phyloP scores from a whole-genome alignment of 2,329 filamentous ascomycete species.

The Claviceps maximensis region DNA sequence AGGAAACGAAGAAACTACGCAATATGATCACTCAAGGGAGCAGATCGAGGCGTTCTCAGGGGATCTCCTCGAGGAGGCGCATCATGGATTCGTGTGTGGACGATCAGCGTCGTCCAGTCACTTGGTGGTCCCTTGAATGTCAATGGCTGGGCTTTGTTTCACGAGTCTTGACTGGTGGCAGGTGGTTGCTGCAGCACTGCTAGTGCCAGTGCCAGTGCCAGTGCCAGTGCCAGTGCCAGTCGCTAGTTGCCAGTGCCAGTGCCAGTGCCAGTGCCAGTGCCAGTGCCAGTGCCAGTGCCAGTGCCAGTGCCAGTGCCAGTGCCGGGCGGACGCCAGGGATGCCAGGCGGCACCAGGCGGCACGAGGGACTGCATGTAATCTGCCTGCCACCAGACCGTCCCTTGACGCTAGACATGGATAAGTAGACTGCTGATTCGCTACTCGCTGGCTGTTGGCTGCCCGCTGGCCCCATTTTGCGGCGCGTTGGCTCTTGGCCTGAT shows the following conservation, averaged over 20 bases:
- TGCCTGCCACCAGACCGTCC: background rate
- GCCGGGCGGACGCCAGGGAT: no score
- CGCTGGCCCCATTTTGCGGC: background rate
- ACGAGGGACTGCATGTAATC: no score
- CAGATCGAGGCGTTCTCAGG: background rate
- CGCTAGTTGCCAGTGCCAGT: no score
- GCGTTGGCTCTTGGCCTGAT: background rate
- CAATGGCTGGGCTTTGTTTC: background rate
- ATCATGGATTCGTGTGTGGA: background rate
- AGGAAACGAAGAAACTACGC: background rate
- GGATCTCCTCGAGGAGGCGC: slow-evolving; percentile 1
- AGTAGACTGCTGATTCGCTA: background rate
- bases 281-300: no score
- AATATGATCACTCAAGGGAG: background rate
- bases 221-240: no score
- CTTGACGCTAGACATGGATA: background rate
- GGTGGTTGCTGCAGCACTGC: background rate
- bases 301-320: no score
- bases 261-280: no score
- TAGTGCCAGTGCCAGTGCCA: no score
- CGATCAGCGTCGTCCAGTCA: background rate
- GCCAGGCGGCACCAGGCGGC: no score
- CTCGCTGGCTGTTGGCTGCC: background rate
- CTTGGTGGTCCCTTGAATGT: background rate
- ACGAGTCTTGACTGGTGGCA: background rate